Conservation (phyloP, 148 eudicot species). For the Chenopodium album region DNA sequence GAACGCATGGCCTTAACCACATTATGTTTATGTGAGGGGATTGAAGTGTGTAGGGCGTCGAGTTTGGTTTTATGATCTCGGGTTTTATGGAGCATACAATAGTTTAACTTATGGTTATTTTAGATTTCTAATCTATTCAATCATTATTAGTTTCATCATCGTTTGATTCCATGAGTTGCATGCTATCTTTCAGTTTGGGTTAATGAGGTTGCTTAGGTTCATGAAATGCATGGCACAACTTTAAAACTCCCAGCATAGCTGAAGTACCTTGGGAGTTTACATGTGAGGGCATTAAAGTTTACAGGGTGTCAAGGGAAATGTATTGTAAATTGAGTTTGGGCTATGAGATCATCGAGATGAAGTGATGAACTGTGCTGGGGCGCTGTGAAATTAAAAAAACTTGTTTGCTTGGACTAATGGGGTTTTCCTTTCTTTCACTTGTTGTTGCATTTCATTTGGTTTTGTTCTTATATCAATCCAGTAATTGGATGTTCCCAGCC, state of each 20-base stretch:
- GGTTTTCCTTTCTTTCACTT: background rate
- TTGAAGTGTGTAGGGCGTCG: background rate
- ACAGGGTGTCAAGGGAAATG: background rate
- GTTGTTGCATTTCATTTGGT: background rate
- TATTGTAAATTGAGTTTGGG: background rate
- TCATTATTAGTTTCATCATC: background rate
- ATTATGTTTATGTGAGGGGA: background rate
- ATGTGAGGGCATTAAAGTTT: background rate
- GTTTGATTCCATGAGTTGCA: background rate
- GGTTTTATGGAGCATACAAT: no score
- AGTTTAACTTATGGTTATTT: no score
- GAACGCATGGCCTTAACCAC: background rate
- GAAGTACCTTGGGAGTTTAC: background rate
- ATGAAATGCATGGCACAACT: background rate
- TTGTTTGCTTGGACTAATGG: background rate
- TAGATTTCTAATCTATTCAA: no score
- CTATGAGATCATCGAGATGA: background rate
- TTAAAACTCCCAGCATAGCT: background rate
- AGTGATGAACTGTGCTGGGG: background rate
- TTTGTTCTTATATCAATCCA: background rate
- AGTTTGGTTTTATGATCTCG: no score
- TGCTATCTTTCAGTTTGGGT: background rate
- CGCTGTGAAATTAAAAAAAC: background rate
- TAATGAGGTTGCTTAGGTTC: background rate
- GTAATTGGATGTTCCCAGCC: background rate